Evolutionary conservation across 441 rosid species (phyloP).

Genomic region (Croton setiger): DNA sequence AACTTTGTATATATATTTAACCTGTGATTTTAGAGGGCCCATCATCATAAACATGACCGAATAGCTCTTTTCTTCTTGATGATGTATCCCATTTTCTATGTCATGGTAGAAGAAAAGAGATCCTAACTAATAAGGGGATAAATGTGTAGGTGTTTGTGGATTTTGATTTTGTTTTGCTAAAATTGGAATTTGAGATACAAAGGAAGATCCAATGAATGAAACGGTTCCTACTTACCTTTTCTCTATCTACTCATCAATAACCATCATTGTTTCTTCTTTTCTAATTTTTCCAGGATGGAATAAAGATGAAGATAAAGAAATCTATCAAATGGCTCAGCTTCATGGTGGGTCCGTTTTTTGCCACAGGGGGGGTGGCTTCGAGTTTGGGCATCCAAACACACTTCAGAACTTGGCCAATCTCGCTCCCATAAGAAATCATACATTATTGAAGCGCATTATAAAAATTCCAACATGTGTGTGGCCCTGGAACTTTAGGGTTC

Average conservation of each 20-base stretch:
- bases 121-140: background rate
- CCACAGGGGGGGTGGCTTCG: too few species aligned
- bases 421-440: too few species aligned
- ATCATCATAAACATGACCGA: background rate
- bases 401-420: too few species aligned
- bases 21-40: background rate
- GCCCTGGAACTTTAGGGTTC: too few species aligned
- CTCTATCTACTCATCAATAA: background rate
- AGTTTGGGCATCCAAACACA: too few species aligned
- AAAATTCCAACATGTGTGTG: too few species aligned
- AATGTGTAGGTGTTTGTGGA: background rate
- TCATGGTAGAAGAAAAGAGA: constrained; percentile 7
- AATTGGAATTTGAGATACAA: constrained; percentile 13
- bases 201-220: constrained; percentile 22
- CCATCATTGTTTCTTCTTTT: constrained; percentile 13
- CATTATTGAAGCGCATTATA: too few species aligned
- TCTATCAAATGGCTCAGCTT: background rate
- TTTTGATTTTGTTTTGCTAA: background rate
- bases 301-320: background rate
- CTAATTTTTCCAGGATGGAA: too few species aligned
- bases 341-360: background rate
- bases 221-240: background rate
- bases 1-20: background rate
- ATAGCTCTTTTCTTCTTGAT: background rate
- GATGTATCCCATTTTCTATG: background rate